These are phyloP conservation scores for Lactarius vividus DNA, from an alignment of 768 basidiomycete genomes.

Conservation along the genomic window DNA sequence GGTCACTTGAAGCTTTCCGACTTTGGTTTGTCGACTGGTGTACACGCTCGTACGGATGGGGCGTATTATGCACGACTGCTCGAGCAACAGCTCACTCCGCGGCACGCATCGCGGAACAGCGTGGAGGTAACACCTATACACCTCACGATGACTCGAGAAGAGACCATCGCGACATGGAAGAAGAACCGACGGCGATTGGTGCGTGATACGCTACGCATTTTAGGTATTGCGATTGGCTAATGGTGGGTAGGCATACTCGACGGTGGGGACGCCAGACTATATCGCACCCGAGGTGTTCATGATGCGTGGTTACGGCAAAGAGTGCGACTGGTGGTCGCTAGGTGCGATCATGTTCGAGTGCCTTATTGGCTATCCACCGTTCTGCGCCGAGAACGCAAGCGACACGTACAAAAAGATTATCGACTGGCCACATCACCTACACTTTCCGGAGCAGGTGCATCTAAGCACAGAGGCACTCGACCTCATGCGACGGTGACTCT, in stretches of 20 bases:
- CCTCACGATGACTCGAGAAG: conserved; percentile 89
- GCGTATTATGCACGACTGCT: conserved; percentile 90
- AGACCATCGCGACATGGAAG: conserved; percentile 97
- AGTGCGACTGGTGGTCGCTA: conserved; percentile 99
- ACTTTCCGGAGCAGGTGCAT: conserved; percentile 95
- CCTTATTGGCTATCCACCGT: conserved; percentile 94
- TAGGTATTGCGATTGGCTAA: neutral
- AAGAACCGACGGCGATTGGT: conserved; percentile 95
- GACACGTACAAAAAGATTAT: conserved; percentile 99
- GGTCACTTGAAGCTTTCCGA: conserved; percentile 98
- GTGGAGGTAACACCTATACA: conserved; percentile 98
- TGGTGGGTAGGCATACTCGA: conserved; percentile 80
- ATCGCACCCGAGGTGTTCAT: conserved; percentile 97
- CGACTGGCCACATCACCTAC: conserved; percentile 85
- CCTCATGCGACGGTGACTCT: conserved; percentile 69
- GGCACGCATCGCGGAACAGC: conserved; percentile 74
- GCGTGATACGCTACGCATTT: conserved; percentile 28
- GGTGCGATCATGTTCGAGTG: conserved; percentile 99
- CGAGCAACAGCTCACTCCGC: conserved; percentile 50
- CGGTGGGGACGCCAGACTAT: conserved; percentile 95
- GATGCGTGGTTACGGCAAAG: conserved; percentile 94
- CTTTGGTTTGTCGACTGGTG: conserved; percentile 96
- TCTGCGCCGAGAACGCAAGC: conserved; percentile 94
- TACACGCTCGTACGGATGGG: conserved; percentile 96
- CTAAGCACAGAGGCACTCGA: conserved; percentile 90